A percentile compares a stretch with the other conserved stretches of the same genome.
These are phyloP conservation scores for Hibiscus tridactylites DNA, from an alignment of 345 rosid species.

Conservation along the genomic window DNA sequence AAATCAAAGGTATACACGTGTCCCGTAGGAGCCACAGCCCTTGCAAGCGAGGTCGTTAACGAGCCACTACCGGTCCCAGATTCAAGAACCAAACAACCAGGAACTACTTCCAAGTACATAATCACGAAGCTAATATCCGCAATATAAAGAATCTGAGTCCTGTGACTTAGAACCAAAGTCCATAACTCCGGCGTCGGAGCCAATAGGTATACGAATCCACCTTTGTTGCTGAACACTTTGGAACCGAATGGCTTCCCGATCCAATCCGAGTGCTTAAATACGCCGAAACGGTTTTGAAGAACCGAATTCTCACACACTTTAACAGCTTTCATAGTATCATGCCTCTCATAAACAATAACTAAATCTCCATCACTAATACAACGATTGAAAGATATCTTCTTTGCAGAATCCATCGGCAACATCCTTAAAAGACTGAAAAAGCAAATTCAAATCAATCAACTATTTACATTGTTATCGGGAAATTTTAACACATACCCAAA, in stretches of 20 bases:
- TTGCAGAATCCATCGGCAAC: slow-evolving; percentile 46
- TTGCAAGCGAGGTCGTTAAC: slow-evolving; percentile 71
- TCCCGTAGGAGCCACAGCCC: slow-evolving; percentile 88
- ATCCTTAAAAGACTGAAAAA: slow-evolving; percentile 19
- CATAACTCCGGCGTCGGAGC: slow-evolving; percentile 92
- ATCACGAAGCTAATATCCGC: slow-evolving; percentile 84
- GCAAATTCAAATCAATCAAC: background rate
- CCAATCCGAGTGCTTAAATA: slow-evolving; percentile 83
- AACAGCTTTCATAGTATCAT: slow-evolving; percentile 76
- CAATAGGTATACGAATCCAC: slow-evolving; percentile 66
- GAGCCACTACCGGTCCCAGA: slow-evolving; percentile 97
- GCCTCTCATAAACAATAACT: slow-evolving; percentile 75
- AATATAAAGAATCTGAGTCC: slow-evolving; percentile 92
- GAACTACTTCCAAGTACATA: slow-evolving; percentile 76
- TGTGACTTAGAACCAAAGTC: slow-evolving; percentile 88
- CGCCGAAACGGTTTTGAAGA: slow-evolving; percentile 86
- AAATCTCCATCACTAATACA: slow-evolving; percentile 62
- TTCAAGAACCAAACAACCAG: slow-evolving; percentile 87
- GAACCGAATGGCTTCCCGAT: slow-evolving; percentile 91
- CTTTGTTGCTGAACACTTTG: slow-evolving; percentile 81
- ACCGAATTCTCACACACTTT: slow-evolving; percentile 46
- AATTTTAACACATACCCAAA: background rate
- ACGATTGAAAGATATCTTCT: slow-evolving; percentile 48
- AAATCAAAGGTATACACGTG: slow-evolving; percentile 91
- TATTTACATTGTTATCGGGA: background rate